phyloP scores from a whole-genome alignment of 352 stramenopile genomes.

The Pythium sp. region DNA sequence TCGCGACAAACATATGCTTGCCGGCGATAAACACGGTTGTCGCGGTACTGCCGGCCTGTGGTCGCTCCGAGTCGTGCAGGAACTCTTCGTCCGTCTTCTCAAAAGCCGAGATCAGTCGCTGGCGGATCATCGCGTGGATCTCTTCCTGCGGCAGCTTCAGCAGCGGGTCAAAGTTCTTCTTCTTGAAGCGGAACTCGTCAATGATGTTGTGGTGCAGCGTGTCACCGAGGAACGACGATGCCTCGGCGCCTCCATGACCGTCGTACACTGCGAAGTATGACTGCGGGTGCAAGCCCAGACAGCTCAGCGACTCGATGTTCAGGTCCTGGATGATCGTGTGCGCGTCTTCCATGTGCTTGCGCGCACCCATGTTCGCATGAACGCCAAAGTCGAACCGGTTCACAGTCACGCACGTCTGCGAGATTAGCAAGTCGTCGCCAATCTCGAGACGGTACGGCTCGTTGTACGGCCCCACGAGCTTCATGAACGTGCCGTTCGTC shows the following conservation, averaged over 20 bases:
- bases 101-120: slow-evolving; percentile 53
- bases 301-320: slow-evolving; percentile 54
- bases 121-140: slow-evolving; percentile 46
- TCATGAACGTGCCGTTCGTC: slow-evolving; percentile 96
- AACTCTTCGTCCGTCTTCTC: slow-evolving; percentile 76
- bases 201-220: slow-evolving; percentile 69
- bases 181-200: slow-evolving; percentile 45
- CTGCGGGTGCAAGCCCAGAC: slow-evolving; percentile 68
- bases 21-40: slow-evolving; percentile 94
- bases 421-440: slow-evolving; percentile 95
- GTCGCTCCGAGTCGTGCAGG: slow-evolving; percentile 53
- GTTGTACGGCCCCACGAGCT: slow-evolving; percentile 91
- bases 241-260: slow-evolving; percentile 93
- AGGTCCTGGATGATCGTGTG: slow-evolving; percentile 93
- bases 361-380: slow-evolving; percentile 91
- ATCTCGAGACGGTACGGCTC: slow-evolving; percentile 92
- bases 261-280: slow-evolving; percentile 97
- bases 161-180: slow-evolving; percentile 43
- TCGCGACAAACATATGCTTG: slow-evolving; percentile 92
- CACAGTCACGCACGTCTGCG: slow-evolving; percentile 95
- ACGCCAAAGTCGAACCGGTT: slow-evolving; percentile 97
- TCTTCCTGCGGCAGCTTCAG: slow-evolving; percentile 38
- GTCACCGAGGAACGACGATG: slow-evolving; percentile 88
- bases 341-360: slow-evolving; percentile 96
- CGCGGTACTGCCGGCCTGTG: slow-evolving; percentile 91